phyloP scores from a whole-genome alignment of 1,139 yeast genomes.

The Zygosaccharomyces pseudobailii region DNA sequence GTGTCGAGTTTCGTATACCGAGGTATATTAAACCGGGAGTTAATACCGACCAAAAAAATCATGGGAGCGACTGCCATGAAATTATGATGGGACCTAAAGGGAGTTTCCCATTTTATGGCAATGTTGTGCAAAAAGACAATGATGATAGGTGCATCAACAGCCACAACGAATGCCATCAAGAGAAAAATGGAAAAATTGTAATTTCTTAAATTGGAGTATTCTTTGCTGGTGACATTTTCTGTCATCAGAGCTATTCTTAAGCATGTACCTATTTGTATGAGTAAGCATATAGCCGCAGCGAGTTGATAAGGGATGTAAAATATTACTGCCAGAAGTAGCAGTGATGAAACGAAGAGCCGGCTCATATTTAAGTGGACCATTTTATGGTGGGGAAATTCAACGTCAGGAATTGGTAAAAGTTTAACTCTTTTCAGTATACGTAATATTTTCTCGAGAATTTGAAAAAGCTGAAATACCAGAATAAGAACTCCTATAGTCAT shows the following conservation, averaged over 20 bases:
- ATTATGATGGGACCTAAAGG: constrained; percentile 74
- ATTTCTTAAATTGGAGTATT: constrained; percentile 37
- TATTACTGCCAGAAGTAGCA: constrained; percentile 45
- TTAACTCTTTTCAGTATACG: neutral
- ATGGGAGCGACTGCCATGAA: constrained; percentile 63
- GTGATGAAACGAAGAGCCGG: constrained; percentile 33
- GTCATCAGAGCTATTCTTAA: constrained; percentile 29
- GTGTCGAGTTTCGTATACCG: constrained; percentile 26
- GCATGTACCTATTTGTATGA: constrained; percentile 49
- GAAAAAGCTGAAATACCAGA: constrained; percentile 15
- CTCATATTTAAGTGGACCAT: neutral
- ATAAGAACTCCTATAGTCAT: constrained; percentile 49
- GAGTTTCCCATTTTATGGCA: constrained; percentile 65
- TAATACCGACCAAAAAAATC: constrained; percentile 46
- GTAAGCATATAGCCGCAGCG: constrained; percentile 56
- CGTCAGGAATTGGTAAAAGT: neutral
- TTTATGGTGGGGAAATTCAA: neutral
- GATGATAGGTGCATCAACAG: constrained; percentile 63
- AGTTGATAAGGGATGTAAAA: constrained; percentile 75
- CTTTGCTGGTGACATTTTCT: constrained; percentile 2
- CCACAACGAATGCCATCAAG: constrained; percentile 62
- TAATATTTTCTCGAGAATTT: constrained; percentile 12
- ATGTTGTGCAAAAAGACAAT: constrained; percentile 68
- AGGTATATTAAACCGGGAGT: constrained; percentile 32
- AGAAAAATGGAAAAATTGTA: constrained; percentile 53